A percentile compares a stretch with the other conserved stretches of the same genome.
Conservation (phyloP, 2,329 filamentous ascomycete species). For the Sporothrix sp. region DNA sequence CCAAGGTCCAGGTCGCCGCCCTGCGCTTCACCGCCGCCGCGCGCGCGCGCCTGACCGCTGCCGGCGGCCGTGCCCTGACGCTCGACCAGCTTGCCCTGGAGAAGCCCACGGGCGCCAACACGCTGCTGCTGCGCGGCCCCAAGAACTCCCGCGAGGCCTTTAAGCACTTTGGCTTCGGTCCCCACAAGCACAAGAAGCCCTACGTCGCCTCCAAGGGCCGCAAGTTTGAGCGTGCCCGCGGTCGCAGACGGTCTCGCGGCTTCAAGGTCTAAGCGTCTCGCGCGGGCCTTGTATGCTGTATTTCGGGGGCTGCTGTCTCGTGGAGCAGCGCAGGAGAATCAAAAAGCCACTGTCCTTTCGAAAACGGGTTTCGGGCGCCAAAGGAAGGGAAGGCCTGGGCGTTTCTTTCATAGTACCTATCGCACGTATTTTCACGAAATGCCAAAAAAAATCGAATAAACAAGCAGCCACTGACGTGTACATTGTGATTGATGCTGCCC, state of each 20-base stretch:
- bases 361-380: conserved; percentile 1
- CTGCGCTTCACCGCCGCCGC: conserved; percentile 95
- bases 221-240: conserved; percentile 99
- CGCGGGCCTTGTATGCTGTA: conserved; percentile 1
- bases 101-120: conserved; percentile 93
- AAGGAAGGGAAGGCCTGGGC: conserved; percentile 2
- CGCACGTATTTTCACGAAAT: conserved; percentile 7
- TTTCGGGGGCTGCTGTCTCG: not conserved
- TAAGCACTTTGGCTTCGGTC: conserved; percentile 98
- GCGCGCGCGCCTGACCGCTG: conserved; percentile 83
- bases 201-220: conserved; percentile 97
- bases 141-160: conserved; percentile 97
- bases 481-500: not conserved
- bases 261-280: conserved; percentile 92
- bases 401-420: conserved; percentile 2
- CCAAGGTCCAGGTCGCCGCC: conserved; percentile 88
- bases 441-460: conserved; percentile 11
- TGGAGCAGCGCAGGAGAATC: not conserved
- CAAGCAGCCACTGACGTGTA: not conserved
- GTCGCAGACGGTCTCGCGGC: conserved; percentile 93
- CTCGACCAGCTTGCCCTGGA: conserved; percentile 95
- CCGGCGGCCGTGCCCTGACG: conserved; percentile 90
- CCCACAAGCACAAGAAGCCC: conserved; percentile 98
- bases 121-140: conserved; percentile 89
- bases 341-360: conserved; percentile 6